These are phyloP conservation scores for Hordeum pubiflorum DNA, from an alignment of 202 grass and related monocot species.

Conservation along the genomic window DNA sequence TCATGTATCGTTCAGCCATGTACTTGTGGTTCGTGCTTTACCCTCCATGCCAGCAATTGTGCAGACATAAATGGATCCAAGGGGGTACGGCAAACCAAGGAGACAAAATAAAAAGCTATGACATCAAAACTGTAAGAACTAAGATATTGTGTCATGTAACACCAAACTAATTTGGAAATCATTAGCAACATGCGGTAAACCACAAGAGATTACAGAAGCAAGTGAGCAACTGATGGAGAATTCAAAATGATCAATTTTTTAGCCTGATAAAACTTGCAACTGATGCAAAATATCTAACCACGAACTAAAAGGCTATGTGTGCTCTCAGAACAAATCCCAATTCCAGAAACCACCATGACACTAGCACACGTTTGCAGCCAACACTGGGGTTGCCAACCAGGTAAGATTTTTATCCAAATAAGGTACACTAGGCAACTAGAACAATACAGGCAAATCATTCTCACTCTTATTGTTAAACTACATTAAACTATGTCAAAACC, in stretches of 20 bases:
- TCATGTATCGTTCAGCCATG: no score
- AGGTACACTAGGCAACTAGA: not conserved
- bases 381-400: not conserved
- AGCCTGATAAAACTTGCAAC: not conserved
- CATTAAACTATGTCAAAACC: not conserved
- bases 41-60: not conserved
- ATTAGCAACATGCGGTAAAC: not conserved
- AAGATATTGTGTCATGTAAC: not conserved
- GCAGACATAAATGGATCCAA: not conserved
- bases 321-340: constrained; percentile 2
- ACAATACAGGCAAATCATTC: not conserved
- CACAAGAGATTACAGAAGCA: not conserved
- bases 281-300: not conserved
- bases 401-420: constrained; percentile 5
- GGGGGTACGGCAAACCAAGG: not conserved
- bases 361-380: constrained; percentile 7
- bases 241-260: not conserved
- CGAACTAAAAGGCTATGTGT: not conserved
- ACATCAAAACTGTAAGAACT: not conserved
- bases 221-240: not conserved
- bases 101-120: not conserved
- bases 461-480: not conserved
- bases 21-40: no score
- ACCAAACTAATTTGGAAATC: not conserved
- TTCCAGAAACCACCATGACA: constrained; percentile 10